Conservation (phyloP, 2,329 filamentous ascomycete species). For the Cercospora zeina region DNA sequence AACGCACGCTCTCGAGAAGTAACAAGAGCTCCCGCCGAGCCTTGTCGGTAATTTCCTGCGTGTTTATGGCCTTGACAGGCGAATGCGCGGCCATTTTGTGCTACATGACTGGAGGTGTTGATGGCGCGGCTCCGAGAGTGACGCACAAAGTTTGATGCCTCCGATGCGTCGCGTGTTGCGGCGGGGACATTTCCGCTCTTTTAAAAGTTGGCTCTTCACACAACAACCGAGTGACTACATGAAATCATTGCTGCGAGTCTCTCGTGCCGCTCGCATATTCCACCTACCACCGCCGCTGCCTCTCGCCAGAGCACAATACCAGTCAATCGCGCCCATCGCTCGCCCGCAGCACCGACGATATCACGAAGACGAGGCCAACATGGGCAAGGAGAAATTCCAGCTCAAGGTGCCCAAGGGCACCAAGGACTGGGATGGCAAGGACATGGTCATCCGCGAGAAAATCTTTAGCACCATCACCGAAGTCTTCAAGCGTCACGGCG, state of each 20-base stretch:
- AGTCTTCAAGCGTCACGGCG: conserved; percentile 82
- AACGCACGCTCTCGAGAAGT: conserved; percentile 90
- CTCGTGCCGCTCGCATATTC: conserved; percentile 15
- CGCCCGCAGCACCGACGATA: background rate
- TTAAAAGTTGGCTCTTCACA: conserved; percentile 10
- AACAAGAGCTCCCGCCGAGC: conserved; percentile 85
- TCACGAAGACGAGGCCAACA: conserved; percentile 38
- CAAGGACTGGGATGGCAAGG: conserved; percentile 77
- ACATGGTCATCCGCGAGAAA: conserved; percentile 77
- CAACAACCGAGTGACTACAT: conserved; percentile 18
- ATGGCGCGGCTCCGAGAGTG: background rate
- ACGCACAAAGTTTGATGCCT: conserved; percentile 7
- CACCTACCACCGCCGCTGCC: background rate
- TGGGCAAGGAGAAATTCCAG: conserved; percentile 54
- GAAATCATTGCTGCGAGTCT: conserved; percentile 23
- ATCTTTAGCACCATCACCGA: conserved; percentile 74
- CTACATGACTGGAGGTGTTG: conserved; percentile 30
- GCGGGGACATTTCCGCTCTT: conserved; percentile 9
- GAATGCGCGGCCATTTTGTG: conserved; percentile 42
- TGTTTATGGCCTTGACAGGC: conserved; percentile 68
- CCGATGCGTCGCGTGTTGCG: background rate
- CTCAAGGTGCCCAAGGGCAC: conserved; percentile 91
- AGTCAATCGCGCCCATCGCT: background rate
- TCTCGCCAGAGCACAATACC: background rate
- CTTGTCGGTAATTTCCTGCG: conserved; percentile 74